These are phyloP conservation scores for Candida boleticola DNA, from an alignment of 805 yeast genomes.

Conservation along the genomic window DNA sequence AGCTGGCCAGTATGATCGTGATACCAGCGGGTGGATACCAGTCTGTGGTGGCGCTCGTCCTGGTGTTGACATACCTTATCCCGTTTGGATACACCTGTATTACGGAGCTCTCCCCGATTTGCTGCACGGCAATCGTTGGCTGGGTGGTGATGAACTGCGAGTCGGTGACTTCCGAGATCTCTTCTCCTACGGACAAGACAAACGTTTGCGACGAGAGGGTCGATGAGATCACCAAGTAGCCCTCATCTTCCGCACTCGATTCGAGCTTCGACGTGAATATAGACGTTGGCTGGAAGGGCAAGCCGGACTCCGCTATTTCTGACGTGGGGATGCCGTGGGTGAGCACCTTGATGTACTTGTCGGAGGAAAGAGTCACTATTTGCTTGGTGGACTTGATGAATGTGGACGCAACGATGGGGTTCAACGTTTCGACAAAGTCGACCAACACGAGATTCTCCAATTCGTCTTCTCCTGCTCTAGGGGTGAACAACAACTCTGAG, in stretches of 20 bases:
- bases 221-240: constrained; percentile 61
- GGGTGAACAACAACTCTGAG: neutral
- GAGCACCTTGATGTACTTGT: constrained; percentile 47
- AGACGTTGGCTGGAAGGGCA: constrained; percentile 61
- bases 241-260: constrained; percentile 48
- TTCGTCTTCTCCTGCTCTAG: constrained; percentile 14
- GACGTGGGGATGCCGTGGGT: constrained; percentile 59
- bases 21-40: constrained; percentile 88
- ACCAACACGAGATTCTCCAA: constrained; percentile 60
- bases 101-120: constrained; percentile 60
- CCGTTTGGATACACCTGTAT: constrained; percentile 76
- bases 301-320: constrained; percentile 69
- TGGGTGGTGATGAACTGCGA: constrained; percentile 57
- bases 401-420: constrained; percentile 46
- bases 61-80: constrained; percentile 49
- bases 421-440: constrained; percentile 46
- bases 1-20: constrained; percentile 54
- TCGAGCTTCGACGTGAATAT: constrained; percentile 62
- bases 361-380: constrained; percentile 31
- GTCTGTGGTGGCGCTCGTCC: constrained; percentile 37
- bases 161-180: constrained; percentile 69
- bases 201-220: constrained; percentile 60
- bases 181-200: constrained; percentile 75
- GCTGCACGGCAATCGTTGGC: constrained; percentile 66
- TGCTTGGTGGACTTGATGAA: constrained; percentile 19